Evolutionary conservation across 352 stramenopile genomes (phyloP), one percentile per base, ranked within the genome.

Genomic region (Blastocystis sp.): DNA sequence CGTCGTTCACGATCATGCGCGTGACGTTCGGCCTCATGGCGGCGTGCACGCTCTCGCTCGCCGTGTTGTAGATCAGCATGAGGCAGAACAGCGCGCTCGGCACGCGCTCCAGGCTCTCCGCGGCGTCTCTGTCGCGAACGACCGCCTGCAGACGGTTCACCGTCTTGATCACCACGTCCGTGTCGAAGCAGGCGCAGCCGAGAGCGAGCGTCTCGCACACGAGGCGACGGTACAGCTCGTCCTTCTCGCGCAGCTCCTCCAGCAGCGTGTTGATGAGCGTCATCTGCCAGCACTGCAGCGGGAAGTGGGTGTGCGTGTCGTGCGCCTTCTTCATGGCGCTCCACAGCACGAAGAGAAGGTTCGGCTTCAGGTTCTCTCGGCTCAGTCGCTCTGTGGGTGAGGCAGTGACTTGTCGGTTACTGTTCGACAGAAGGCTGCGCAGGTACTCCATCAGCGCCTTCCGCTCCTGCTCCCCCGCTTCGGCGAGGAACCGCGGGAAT

Each of bases 91-190:
- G n/a, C n/a, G n/a, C n/a, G n/a, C n/a, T n/a, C n/a, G n/a, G n/a
- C n/a, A n/a, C n/a, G n/a, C n/a, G n/a, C n/a, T n/a, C n/a, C n/a
- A n/a, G n/a, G n/a, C n/a, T n/a, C n/a, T n/a, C n/a, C n/a, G n/a
- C n/a, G n/a, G n/a, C n/a, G n/a, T n/a, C n/a, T n/a, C n/a, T n/a
- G n/a, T n/a, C n/a, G n/a, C n/a, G n/a, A n/a, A n/a, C n/a, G n/a
- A n/a, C n/a, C n/a, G 6, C 19, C 62, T 69, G 62, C 31, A 69
- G 31, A 69, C 33, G 33, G 31, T 69, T 69, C 6, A 69, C 62
- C 24, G 33, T 24, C 6, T 37, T 6, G 10, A 26, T 69, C 33
- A 33, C 13, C 62, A 69, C 6, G 13, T 69, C 62, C 62, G 62
- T 12, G 10, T 69, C 62, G 33, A 16, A 69, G 62, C 24, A 12